These are phyloP conservation scores for Aspergillus sp. DNA, from an alignment of 2,329 filamentous ascomycete genomes.

Conservation along the genomic window DNA sequence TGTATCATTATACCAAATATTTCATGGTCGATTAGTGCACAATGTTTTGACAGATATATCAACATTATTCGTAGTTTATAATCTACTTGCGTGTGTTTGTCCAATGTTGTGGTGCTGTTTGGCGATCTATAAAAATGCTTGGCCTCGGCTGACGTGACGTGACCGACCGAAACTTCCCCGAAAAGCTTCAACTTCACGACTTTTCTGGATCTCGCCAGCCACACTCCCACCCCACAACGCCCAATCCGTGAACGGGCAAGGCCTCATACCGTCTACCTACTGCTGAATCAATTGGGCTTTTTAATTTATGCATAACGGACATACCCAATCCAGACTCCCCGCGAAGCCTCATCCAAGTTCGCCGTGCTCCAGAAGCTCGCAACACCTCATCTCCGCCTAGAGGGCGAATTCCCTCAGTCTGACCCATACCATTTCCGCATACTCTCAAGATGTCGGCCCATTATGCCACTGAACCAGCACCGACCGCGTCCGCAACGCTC, in stretches of 20 bases:
- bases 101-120: not conserved
- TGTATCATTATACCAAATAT: too few relatives aligned
- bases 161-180: conserved; percentile 15
- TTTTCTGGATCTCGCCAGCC: conserved; percentile 1
- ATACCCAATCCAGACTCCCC: not conserved
- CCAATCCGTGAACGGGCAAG: not conserved
- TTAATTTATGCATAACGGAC: not conserved
- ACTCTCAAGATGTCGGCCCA: conserved; percentile 71
- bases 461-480: conserved; percentile 93
- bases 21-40: too few relatives aligned
- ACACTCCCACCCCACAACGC: not conserved
- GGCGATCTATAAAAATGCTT: conserved; percentile 4
- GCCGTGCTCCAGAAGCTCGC: not conserved
- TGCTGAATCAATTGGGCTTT: not conserved
- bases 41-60: too few relatives aligned
- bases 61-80: not conserved
- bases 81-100: not conserved
- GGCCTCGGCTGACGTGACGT: conserved; percentile 17
- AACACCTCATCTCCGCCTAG: not conserved
- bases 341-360: not conserved
- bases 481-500: conserved; percentile 86
- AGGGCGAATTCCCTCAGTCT: not conserved
- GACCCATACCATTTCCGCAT: not conserved
- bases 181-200: conserved; percentile 19
- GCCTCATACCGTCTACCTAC: not conserved